phyloP scores from a whole-genome alignment of 495 filamentous ascomycete species.

The Annulohypoxylon nitens region DNA sequence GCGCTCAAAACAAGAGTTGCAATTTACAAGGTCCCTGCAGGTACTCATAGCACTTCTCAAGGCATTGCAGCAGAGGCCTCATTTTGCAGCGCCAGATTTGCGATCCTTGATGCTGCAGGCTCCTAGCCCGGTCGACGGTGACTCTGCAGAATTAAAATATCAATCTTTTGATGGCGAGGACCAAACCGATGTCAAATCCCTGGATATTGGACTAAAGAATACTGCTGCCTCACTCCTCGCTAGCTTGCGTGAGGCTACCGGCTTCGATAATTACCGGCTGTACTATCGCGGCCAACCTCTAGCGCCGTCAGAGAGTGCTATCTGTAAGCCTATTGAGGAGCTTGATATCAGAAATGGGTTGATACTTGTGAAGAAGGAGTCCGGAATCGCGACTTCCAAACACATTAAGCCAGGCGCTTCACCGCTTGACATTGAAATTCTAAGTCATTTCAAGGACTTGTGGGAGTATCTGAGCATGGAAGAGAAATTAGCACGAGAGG shows the following conservation, averaged over 20 bases:
- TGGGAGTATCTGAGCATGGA: slow-evolving; percentile 84
- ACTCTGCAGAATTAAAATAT: slow-evolving; percentile 75
- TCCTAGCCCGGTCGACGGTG: slow-evolving; percentile 63
- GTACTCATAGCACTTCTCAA: slow-evolving; percentile 63
- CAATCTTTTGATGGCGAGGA: slow-evolving; percentile 75
- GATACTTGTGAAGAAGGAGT: slow-evolving; percentile 67
- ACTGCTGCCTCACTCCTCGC: slow-evolving; percentile 75
- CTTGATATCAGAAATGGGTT: slow-evolving; percentile 70
- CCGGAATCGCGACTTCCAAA: slow-evolving; percentile 49
- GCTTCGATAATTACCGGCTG: slow-evolving; percentile 76
- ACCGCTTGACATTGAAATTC: slow-evolving; percentile 77
- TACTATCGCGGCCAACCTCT: slow-evolving; percentile 64
- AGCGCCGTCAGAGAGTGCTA: slow-evolving; percentile 61
- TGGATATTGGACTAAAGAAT: slow-evolving; percentile 76
- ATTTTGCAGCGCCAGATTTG: slow-evolving; percentile 64
- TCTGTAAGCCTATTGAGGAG: slow-evolving; percentile 69
- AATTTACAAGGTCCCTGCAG: slow-evolving; percentile 75
- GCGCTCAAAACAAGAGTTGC: slow-evolving; percentile 65
- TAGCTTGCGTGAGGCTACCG: slow-evolving; percentile 72
- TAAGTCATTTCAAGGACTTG: slow-evolving; percentile 87
- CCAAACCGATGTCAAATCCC: slow-evolving; percentile 67
- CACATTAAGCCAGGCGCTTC: slow-evolving; percentile 59
- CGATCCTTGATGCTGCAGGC: slow-evolving; percentile 57
- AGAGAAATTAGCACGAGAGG: slow-evolving; percentile 76
- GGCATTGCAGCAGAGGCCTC: slow-evolving; percentile 60